These are phyloP conservation scores for Podila epigama DNA, from an alignment of 192 early-diverging fungal species.

Conservation along the genomic window DNA sequence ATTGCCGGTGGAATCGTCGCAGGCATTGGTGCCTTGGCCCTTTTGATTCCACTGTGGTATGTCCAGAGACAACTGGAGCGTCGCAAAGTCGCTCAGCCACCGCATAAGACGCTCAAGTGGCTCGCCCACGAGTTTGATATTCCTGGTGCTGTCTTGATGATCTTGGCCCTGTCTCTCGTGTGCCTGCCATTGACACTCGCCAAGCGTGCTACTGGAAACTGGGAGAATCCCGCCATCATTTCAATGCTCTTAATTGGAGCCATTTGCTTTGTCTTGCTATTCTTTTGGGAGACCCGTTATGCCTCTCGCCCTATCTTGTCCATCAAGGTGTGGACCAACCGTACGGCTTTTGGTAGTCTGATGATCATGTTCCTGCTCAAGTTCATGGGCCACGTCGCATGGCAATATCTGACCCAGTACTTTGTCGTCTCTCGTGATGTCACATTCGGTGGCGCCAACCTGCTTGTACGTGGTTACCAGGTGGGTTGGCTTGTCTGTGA, in stretches of 20 bases:
- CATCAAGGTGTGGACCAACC: constrained; percentile 2
- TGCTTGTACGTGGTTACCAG: constrained; percentile 2
- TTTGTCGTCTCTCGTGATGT: not conserved
- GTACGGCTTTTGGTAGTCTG: not conserved
- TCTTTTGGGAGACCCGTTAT: not conserved
- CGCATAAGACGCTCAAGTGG: not conserved
- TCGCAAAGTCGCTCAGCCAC: not conserved
- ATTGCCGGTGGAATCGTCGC: not conserved
- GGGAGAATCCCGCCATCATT: not conserved
- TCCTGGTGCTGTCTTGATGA: not conserved
- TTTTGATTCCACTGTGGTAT: not conserved
- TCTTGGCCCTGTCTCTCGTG: not conserved
- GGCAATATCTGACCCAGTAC: not conserved
- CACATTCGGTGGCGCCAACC: not conserved
- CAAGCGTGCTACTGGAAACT: not conserved
- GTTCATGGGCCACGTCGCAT: not conserved
- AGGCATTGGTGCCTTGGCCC: not conserved
- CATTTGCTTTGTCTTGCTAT: not conserved
- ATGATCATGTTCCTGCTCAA: not conserved
- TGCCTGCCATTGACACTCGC: not conserved
- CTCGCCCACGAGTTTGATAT: not conserved
- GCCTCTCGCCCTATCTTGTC: not conserved
- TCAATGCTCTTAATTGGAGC: not conserved
- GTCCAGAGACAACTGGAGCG: not conserved
- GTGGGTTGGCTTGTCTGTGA: not conserved